These are phyloP conservation scores for Curvularia hawaiiensis DNA, from an alignment of 2,329 filamentous ascomycete species.

Conservation along the genomic window DNA sequence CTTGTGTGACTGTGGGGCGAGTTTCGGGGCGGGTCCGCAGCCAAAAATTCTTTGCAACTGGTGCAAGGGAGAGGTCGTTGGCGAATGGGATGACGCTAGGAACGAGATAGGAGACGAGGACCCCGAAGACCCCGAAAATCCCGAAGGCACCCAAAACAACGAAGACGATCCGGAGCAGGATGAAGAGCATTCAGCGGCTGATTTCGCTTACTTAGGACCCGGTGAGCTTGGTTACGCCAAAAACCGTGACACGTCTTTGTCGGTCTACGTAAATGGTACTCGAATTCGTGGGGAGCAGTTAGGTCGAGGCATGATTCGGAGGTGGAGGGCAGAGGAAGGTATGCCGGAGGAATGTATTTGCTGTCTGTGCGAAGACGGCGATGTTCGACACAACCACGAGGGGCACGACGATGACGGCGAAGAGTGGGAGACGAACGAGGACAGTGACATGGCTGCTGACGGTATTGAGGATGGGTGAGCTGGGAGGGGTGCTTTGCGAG, in stretches of 20 bases:
- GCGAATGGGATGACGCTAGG: not conserved
- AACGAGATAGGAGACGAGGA: not conserved
- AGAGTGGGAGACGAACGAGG: not conserved
- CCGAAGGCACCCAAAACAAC: not conserved
- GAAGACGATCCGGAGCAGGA: conserved; percentile 1
- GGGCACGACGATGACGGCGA: not conserved
- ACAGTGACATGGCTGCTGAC: not conserved
- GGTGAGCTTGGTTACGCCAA: conserved; percentile 2
- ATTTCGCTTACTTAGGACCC: not conserved
- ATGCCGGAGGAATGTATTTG: conserved; percentile 5
- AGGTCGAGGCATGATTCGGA: conserved; percentile 1
- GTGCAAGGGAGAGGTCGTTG: conserved; percentile 13
- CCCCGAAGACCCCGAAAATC: not conserved
- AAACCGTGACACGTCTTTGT: conserved; percentile 8
- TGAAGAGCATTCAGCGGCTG: conserved; percentile 12
- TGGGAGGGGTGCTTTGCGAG: not conserved
- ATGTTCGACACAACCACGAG: not conserved
- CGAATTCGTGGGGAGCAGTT: conserved; percentile 7
- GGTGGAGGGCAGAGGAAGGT: conserved; percentile 4
- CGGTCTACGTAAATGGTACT: conserved; percentile 4
- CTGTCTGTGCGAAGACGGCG: conserved; percentile 4
- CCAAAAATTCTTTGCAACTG: conserved; percentile 14
- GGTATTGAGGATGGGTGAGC: not conserved
- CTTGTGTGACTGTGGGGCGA: conserved; percentile 10
- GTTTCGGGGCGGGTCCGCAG: not conserved